Percentiles rank a stretch among this genome's conserved stretches.
phyloP scores from a whole-genome alignment of 148 eudicot species.

The Polygonum maritimum region DNA sequence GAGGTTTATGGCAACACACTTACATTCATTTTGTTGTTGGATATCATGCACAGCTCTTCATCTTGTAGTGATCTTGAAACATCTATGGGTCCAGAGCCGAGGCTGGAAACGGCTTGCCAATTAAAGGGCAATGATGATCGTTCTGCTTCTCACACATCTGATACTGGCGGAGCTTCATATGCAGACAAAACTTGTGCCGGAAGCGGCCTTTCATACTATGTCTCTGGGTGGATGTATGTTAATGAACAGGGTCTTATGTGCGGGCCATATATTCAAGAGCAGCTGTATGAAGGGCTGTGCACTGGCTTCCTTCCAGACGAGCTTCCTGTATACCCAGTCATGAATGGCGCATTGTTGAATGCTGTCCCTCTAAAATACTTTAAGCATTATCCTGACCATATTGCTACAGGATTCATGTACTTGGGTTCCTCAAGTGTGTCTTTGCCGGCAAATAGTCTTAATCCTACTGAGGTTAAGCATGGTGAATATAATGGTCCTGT shows the following conservation, averaged over 20 bases:
- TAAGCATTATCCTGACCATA: conserved; percentile 77
- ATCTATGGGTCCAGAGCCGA: conserved; percentile 18
- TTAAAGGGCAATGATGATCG: conserved; percentile 33
- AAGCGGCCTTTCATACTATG: conserved; percentile 24
- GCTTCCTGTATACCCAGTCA: conserved; percentile 75
- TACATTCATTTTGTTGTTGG: background rate
- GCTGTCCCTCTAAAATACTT: conserved; percentile 73
- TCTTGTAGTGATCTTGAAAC: conserved; percentile 24
- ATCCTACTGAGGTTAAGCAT: conserved; percentile 7
- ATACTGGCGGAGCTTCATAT: conserved; percentile 22
- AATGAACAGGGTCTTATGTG: conserved; percentile 82
- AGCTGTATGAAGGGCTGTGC: conserved; percentile 69
- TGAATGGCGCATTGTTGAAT: conserved; percentile 45
- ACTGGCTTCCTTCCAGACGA: conserved; percentile 78
- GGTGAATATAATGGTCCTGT: conserved; percentile 9
- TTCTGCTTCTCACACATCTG: conserved; percentile 22
- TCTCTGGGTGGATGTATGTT: conserved; percentile 90
- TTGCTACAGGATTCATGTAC: conserved; percentile 64
- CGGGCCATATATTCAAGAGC: conserved; percentile 86
- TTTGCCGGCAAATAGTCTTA: conserved; percentile 13
- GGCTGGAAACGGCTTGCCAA: conserved; percentile 37
- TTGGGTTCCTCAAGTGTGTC: conserved; percentile 21
- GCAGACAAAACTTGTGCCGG: conserved; percentile 19
- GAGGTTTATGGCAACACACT: background rate
- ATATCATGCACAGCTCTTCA: conserved; percentile 17